These are phyloP conservation scores for Hymenotorrendiella dingleyae DNA, from an alignment of 2,329 filamentous ascomycete genomes.

Conservation along the genomic window DNA sequence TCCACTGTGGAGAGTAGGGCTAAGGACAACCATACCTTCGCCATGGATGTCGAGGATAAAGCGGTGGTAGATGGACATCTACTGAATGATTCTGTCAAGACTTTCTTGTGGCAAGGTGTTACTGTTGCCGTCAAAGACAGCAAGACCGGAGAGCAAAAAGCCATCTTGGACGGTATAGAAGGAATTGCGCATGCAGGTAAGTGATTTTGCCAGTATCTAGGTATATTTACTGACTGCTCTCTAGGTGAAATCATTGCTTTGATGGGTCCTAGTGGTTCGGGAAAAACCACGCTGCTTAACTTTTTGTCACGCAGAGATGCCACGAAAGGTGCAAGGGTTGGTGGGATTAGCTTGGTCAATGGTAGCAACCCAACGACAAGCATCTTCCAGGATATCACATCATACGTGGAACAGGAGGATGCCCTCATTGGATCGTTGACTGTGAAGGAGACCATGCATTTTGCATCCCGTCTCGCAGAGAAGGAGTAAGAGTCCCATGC, in stretches of 20 bases:
- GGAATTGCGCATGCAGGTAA: constrained; percentile 59
- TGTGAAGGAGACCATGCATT: constrained; percentile 71
- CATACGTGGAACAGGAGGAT: constrained; percentile 86
- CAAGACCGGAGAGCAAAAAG: constrained; percentile 54
- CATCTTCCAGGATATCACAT: constrained; percentile 59
- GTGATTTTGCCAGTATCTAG: constrained; percentile 5
- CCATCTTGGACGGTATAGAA: constrained; percentile 56
- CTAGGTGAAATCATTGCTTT: constrained; percentile 68
- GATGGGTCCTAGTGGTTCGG: constrained; percentile 70
- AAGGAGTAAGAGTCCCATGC: constrained; percentile 37
- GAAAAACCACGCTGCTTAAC: constrained; percentile 82
- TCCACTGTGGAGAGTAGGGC: too few species aligned
- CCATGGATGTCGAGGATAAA: constrained; percentile 24
- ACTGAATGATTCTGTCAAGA: constrained; percentile 56
- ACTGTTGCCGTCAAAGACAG: constrained; percentile 69
- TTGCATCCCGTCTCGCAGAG: constrained; percentile 65
- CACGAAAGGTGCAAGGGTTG: constrained; percentile 47
- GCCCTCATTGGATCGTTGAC: constrained; percentile 76
- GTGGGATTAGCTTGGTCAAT: constrained; percentile 56
- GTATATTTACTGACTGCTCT: constrained; percentile 3
- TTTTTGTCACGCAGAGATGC: constrained; percentile 59
- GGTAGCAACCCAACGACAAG: constrained; percentile 46
- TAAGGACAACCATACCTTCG: too few species aligned
- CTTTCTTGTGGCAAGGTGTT: constrained; percentile 60
- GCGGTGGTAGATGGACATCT: constrained; percentile 37